Evolutionary conservation across 805 yeast genomes (phyloP).

Genomic region (Maudiozyma bulderi): DNA sequence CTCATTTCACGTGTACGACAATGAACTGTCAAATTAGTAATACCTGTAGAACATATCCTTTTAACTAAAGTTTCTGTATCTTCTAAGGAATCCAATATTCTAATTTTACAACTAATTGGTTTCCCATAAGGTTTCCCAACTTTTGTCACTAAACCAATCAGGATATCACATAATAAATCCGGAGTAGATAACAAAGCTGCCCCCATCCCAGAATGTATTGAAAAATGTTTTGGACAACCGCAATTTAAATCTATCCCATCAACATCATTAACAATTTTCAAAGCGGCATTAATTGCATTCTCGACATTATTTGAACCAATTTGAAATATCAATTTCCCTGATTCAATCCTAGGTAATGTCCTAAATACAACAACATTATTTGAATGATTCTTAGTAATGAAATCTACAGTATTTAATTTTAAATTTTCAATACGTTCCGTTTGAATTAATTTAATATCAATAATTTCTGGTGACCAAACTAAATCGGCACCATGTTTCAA

Average conservation of each 20-base stretch:
- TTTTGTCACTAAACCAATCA: slow-evolving; percentile 57
- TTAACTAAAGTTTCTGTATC: slow-evolving; percentile 52
- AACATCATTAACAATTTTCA: slow-evolving; percentile 72
- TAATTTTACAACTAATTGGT: slow-evolving; percentile 84
- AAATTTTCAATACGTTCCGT: slow-evolving; percentile 58
- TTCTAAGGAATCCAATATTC: slow-evolving; percentile 58
- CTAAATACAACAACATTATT: slow-evolving; percentile 49
- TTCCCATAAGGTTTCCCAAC: slow-evolving; percentile 71
- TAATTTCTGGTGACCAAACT: slow-evolving; percentile 93
- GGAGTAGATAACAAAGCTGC: slow-evolving; percentile 84
- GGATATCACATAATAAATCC: slow-evolving; percentile 60
- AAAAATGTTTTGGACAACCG: slow-evolving; percentile 95
- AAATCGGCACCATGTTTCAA: slow-evolving; percentile 82
- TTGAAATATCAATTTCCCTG: slow-evolving; percentile 70
- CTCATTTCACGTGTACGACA: slow-evolving; percentile 88
- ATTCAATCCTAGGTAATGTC: slow-evolving; percentile 55
- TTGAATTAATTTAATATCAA: slow-evolving; percentile 71
- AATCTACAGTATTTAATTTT: slow-evolving; percentile 52
- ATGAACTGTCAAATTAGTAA: slow-evolving; percentile 77
- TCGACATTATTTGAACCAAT: slow-evolving; percentile 81
- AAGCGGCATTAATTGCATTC: slow-evolving; percentile 82
- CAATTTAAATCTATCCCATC: slow-evolving; percentile 90
- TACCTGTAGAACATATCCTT: slow-evolving; percentile 64
- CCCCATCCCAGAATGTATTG: slow-evolving; percentile 95
- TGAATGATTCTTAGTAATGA: slow-evolving; percentile 27